Percentiles rank a stretch among this genome's conserved stretches.
Evolutionary conservation across 257 asterid species (phyloP).

Genomic region (Thymus mandschuricus): DNA sequence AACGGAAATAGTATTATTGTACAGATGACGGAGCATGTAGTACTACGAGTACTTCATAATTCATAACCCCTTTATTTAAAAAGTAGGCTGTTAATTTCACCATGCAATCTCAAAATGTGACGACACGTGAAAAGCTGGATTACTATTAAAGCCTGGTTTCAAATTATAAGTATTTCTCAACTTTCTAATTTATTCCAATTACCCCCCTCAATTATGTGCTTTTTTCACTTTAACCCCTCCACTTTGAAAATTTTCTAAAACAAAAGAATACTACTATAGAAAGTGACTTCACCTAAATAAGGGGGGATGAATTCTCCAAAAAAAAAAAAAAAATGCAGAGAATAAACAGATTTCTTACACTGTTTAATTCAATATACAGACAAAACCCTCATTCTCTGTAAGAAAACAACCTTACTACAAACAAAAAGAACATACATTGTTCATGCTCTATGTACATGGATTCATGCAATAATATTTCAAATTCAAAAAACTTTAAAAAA

Average conservation of each 20-base stretch:
- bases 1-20: too few relatives aligned
- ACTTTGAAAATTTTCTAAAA: too few relatives aligned
- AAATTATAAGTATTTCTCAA: too few relatives aligned
- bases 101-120: conserved; percentile 18
- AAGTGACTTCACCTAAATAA: conserved; percentile 28
- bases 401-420: conserved; percentile 29
- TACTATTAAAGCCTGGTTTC: not conserved
- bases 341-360: conserved; percentile 29
- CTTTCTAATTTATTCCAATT: not conserved
- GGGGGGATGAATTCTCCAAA: conserved; percentile 9
- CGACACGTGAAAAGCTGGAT: conserved; percentile 32
- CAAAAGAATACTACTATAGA: not conserved
- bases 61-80: not conserved
- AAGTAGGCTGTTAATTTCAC: not conserved
- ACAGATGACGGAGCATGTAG: not conserved
- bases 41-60: not conserved
- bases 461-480: conserved; percentile 10
- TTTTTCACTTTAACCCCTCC: not conserved
- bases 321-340: conserved; percentile 19
- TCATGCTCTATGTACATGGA: conserved; percentile 39
- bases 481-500: not conserved
- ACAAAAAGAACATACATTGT: conserved; percentile 25
- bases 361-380: not conserved
- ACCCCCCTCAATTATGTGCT: not conserved
- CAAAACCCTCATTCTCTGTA: conserved; percentile 30